phyloP scores from a whole-genome alignment of 2,329 filamentous ascomycete species.

The Beauveria rudraprayagi region DNA sequence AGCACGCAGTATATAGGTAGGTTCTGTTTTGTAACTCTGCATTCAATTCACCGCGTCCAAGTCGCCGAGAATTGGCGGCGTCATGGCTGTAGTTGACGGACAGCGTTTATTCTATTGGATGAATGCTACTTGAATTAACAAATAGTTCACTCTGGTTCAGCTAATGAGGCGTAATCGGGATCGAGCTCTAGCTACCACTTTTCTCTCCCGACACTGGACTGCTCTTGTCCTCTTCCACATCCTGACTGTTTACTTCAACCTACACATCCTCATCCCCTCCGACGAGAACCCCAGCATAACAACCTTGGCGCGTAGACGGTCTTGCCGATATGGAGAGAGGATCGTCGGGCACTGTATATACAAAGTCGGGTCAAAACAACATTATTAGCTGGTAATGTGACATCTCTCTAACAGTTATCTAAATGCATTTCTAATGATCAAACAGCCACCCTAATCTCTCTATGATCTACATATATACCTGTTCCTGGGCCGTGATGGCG shows the following conservation, averaged over 20 bases:
- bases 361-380: slow-evolving; percentile 38
- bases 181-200: neutral
- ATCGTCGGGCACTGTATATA: slow-evolving; percentile 26
- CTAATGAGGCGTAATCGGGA: no score
- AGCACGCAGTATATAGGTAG: no score
- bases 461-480: neutral
- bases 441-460: no score
- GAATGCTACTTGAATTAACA: no score
- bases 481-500: neutral
- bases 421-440: neutral
- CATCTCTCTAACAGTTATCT: neutral
- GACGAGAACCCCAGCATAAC: neutral
- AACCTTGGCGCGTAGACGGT: slow-evolving; percentile 6
- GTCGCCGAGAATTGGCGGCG: neutral
- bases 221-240: neutral
- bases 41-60: neutral
- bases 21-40: no score
- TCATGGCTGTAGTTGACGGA: neutral
- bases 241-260: neutral
- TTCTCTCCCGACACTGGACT: neutral
- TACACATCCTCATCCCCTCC: neutral
- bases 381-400: slow-evolving; percentile 23
- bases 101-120: neutral
- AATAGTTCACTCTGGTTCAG: no score
- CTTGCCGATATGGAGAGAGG: slow-evolving; percentile 21